Evolutionary conservation across 2,329 filamentous ascomycete genomes (phyloP), one percentile per base, ranked within the genome.

Genomic region (Trichoderma sp.): DNA sequence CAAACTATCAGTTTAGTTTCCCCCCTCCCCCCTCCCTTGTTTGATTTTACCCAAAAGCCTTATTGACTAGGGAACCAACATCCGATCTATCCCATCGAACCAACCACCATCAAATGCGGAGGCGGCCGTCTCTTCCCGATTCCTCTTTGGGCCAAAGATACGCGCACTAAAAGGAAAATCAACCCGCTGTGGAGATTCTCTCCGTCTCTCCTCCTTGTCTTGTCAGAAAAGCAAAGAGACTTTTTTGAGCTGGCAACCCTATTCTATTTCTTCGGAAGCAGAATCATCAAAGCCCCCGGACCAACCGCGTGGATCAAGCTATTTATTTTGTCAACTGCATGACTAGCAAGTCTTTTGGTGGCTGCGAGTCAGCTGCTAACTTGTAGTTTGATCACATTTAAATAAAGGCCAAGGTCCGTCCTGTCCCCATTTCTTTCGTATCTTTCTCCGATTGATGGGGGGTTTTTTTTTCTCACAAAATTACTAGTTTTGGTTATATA

Each of bases 81-180:
- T 39, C 34, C 60, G 26, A 43, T 64, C 61, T n/a, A 9, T n/a
- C 34, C 15, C 15, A 21, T 26, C 9, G 14, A 26, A 24, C 26
- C 43, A 30, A 65, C 62, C 39, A 21, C 34, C 62, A 65, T 28
- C 6, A 56, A 63, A 70, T 70, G 68, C 68, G 68, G 68, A 70
- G 68, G 47, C 47, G 30, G 30, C 57, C 57, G 30, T 11, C 57
- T 60, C 36, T 24, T 47, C 39, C 39, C 57, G 39, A 57, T 71
- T 15, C 68, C 68, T 21, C 47, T 63, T 71, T 64, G 68, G 68
- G 68, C 58, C 60, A 71, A 71, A 71, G 68, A 71, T 71, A 71
- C 68, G 68, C 68, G 58, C 60, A 32, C 58, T n/a, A 43, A 64
- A 32, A 15, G 32, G 47, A 53, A 57, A 36, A 57, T n/a, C n/a